Conservation (phyloP, 1,139 yeast species). For the Candida pseudocylindracea region DNA sequence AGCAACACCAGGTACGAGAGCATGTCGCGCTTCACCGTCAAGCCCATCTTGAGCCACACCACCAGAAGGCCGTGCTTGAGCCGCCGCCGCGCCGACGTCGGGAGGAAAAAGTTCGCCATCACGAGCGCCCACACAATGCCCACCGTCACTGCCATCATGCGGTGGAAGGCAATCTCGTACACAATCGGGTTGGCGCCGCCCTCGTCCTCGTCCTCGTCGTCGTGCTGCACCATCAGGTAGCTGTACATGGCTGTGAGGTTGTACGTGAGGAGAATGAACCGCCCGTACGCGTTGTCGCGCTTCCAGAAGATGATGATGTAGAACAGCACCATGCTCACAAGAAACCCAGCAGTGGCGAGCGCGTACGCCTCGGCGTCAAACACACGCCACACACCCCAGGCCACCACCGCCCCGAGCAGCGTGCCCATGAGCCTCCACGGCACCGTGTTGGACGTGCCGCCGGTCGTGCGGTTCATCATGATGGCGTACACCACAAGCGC, state of each 20-base stretch:
- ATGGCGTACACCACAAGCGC: constrained; percentile 59
- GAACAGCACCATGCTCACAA: constrained; percentile 42
- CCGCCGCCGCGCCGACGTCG: constrained; percentile 54
- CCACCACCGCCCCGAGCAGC: constrained; percentile 41
- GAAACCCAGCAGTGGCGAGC: constrained; percentile 33
- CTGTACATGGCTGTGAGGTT: constrained; percentile 64
- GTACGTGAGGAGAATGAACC: constrained; percentile 57
- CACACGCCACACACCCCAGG: constrained; percentile 33
- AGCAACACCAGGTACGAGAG: constrained; percentile 10
- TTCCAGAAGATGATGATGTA: constrained; percentile 49
- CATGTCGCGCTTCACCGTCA: constrained; percentile 56
- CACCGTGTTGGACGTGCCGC: constrained; percentile 66
- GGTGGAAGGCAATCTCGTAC: constrained; percentile 59
- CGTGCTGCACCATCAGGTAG: constrained; percentile 40
- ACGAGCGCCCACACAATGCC: constrained; percentile 65
- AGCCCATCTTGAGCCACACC: constrained; percentile 61
- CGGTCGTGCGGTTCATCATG: constrained; percentile 73
- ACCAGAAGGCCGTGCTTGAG: constrained; percentile 41
- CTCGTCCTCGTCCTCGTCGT: constrained; percentile 42
- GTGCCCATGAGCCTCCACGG: constrained; percentile 65
- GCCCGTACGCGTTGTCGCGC: constrained; percentile 37
- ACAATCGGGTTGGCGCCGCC: constrained; percentile 52
- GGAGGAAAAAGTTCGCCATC: constrained; percentile 41
- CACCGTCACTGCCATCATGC: constrained; percentile 47
- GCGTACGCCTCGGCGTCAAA: constrained; percentile 34